Conservation (phyloP, 164 flowering plant genomes). For the Sedum album region DNA sequence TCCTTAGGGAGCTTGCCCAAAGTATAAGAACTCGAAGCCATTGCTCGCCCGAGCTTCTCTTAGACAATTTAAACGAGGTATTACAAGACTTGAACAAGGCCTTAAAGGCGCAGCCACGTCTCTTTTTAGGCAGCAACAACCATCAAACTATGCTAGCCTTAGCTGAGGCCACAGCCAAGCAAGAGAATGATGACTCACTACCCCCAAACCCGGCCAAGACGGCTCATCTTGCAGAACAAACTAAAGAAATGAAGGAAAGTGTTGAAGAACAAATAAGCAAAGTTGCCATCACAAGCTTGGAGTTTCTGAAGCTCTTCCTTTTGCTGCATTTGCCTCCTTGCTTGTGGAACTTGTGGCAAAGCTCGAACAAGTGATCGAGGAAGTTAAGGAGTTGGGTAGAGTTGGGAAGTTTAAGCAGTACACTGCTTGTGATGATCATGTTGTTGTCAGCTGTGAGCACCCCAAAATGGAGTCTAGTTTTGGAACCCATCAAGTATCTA, state of each 20-base stretch:
- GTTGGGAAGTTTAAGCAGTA: conserved; percentile 53
- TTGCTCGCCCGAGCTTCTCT: conserved; percentile 53
- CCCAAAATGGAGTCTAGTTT: too few species aligned
- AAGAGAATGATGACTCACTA: background rate
- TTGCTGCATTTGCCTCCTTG: conserved; percentile 92
- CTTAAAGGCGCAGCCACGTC: conserved; percentile 75
- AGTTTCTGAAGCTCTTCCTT: conserved; percentile 95
- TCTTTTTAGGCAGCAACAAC: conserved; percentile 59
- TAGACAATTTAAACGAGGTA: conserved; percentile 69
- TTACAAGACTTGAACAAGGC: conserved; percentile 66
- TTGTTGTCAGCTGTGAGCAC: conserved; percentile 19
- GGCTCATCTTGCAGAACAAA: conserved; percentile 14
- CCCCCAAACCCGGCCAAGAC: conserved; percentile 18
- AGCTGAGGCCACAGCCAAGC: conserved; percentile 36
- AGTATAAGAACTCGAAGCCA: conserved; percentile 54
- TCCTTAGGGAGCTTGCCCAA: conserved; percentile 50
- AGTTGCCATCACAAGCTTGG: conserved; percentile 61
- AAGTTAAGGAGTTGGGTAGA: conserved; percentile 75
- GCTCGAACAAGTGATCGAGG: conserved; percentile 71
- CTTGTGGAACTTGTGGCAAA: conserved; percentile 78
- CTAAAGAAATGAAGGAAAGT: background rate
- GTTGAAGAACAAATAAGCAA: conserved; percentile 35
- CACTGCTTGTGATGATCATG: conserved; percentile 24
- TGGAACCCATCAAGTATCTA: too few species aligned
- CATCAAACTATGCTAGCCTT: conserved; percentile 32